Base-by-base conservation (phyloP, 768 basidiomycete genomes). In the Lentinula boryana region DNA sequence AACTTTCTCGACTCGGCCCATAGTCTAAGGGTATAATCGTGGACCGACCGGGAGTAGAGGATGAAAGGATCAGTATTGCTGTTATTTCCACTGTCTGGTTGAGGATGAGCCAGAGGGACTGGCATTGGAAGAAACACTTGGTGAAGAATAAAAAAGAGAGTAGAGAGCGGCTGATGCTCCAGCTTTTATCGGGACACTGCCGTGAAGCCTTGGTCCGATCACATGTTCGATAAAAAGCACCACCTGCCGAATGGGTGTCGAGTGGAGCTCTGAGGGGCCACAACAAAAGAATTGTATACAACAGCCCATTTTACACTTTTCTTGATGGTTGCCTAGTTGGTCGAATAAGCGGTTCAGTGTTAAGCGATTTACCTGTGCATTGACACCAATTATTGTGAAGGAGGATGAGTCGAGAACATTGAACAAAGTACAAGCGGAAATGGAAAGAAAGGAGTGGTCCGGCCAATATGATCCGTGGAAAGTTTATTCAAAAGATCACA, bases 1-100 rank as follows among this genome's bases (percentile, higher is more conserved):
- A 77, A 68, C 65, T 80, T 79, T 66, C 85, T 77, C 5, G 86
- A 85, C 68, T 88, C 84, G 55, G 82, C 81, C 86, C 87, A 88
- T 54, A 87, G 77, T 44, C 69, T 77, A 55, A 88, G 78, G 32
- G 88, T 89, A 63, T 87, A 88, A 60, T 86, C 78, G 68, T 88
- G 84, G 36, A 89, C 72, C 48, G 85, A 78, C 65, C 81, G 84
- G 16, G 88, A 82, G 67, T 89, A 89, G 38, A 76, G 75, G 51
- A 76, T 68, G 65, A 87, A 72, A 7, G 80, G 77, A 64, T 78
- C 75, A 60, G 65, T 68, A 63, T 78, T 75, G 62, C 64, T 68
- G 62, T 70, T 68, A 64, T 61, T 61, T 32, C 38, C 18, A 56
- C 23, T 43, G 23, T 61, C 52, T 35, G 66, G 67, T 43, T 63